Base-by-base conservation (phyloP, 2,329 filamentous ascomycete species). In the Alternaria sp. region DNA sequence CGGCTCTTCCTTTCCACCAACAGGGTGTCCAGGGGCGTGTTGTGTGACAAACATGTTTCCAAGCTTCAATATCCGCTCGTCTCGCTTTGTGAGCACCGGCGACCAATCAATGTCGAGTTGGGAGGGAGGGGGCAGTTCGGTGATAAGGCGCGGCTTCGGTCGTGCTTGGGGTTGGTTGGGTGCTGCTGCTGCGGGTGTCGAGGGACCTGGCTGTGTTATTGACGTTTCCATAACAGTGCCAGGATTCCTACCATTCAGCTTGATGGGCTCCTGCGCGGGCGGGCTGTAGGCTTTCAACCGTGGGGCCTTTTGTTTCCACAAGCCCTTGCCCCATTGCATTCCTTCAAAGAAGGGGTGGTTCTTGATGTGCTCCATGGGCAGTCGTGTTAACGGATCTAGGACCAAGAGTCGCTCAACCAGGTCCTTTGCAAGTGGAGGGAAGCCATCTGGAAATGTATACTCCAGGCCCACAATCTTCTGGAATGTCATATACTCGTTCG, bases 391-490 rank as follows among this genome's bases (percentile, higher is more conserved):
- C 0, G 95, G 95, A 68, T 99, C 95, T 38, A 97, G 83, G 1
- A 99, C 94, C 14, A 99, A 83, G 44, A 96, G 88, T 63, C 95
- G 87, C 78, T 98, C 94, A 1, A 99, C 90, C 16, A 99, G 83
- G 78, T 99, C 95, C 61, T 89, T 89, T 20, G 95, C 95, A 2
- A 93, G 87, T 5, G 89, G 83, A 2, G 95, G 95, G 70, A 99
- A 99, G 1, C 93, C 93, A 28, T 87, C 81, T 0, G 95, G 95
- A 66, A 98, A 99, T 46, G 94, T 91, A 75, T 98, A 99, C 55
- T 99, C 94, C 43, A 99, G 84, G 32, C 87, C 90, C 54, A 99
- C 92, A 74, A 99, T 99, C 80, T 98, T 99, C 78, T 99, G 95
- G 75, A 99, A 99, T 0, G 95, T 99, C 75, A 95, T 86, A 73